Percentiles rank a stretch among this genome's conserved stretches.
These are phyloP conservation scores for Trichosanthes cucumerina DNA, from an alignment of 306 rosid species.

Conservation along the genomic window DNA sequence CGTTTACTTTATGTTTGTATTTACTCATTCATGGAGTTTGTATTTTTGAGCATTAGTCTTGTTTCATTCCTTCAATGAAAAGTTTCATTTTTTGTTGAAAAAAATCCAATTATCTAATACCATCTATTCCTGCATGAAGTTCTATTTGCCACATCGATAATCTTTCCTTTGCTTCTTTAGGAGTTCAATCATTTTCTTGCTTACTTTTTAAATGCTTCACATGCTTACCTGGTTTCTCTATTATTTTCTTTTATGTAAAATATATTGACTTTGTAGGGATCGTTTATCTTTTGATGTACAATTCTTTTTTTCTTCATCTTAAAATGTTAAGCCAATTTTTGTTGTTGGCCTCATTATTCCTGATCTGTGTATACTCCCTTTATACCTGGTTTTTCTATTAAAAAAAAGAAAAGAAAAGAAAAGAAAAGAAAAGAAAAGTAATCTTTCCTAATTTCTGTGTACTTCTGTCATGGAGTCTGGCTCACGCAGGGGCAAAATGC, in stretches of 20 bases:
- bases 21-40: too few relatives aligned
- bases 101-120: background rate
- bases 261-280: background rate
- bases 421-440: background rate
- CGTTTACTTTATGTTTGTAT: too few relatives aligned
- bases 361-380: background rate
- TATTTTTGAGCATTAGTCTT: too few relatives aligned
- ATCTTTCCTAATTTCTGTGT: background rate
- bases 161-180: background rate
- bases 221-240: background rate
- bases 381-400: background rate
- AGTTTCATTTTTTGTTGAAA: too few relatives aligned
- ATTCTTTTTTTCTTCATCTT: background rate
- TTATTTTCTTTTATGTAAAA: background rate
- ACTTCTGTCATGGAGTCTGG: background rate
- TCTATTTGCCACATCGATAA: background rate
- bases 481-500: background rate
- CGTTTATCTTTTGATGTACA: background rate
- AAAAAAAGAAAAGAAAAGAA: background rate
- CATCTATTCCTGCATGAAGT: background rate
- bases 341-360: background rate
- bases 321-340: background rate
- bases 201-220: background rate
- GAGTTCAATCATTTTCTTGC: background rate
- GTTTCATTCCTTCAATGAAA: too few relatives aligned